These are phyloP conservation scores for Sarocladium strictum DNA, from an alignment of 2,329 filamentous ascomycete species.

Conservation along the genomic window DNA sequence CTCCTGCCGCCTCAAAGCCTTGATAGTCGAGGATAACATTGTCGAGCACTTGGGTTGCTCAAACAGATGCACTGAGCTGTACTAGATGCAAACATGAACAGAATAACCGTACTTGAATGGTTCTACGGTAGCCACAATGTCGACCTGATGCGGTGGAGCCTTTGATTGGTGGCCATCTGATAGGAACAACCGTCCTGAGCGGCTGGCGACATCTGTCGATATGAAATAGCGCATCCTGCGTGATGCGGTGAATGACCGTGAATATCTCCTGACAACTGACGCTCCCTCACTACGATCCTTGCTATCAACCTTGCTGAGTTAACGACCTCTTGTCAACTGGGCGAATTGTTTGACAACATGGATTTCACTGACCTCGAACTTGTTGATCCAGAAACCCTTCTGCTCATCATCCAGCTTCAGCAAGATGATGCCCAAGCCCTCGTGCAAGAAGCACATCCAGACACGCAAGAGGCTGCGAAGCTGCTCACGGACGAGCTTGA, in stretches of 20 bases:
- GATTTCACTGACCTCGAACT: not conserved
- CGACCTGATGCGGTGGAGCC: too few relatives aligned
- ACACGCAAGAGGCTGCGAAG: not conserved
- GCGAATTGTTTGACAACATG: not conserved
- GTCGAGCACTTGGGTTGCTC: not conserved
- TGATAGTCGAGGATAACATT: too few relatives aligned
- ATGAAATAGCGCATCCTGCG: too few relatives aligned
- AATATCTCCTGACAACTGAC: not conserved
- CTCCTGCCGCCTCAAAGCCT: too few relatives aligned
- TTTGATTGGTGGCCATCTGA: too few relatives aligned
- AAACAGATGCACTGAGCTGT: not conserved
- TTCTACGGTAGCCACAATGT: too few relatives aligned
- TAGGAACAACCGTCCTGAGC: too few relatives aligned
- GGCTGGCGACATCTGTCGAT: too few relatives aligned
- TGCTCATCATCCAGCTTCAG: conserved; percentile 5
- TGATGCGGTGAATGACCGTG: too few relatives aligned
- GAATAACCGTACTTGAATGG: not conserved
- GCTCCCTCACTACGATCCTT: too few relatives aligned
- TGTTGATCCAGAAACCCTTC: not conserved
- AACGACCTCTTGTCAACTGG: not conserved
- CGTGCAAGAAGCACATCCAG: not conserved
- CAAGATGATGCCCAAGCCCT: conserved; percentile 1
- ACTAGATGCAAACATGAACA: not conserved
- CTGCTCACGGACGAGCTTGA: not conserved
- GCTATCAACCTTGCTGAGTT: not conserved